Conservation (phyloP, 164 flowering plant species). For the Hamamelis virginiana region DNA sequence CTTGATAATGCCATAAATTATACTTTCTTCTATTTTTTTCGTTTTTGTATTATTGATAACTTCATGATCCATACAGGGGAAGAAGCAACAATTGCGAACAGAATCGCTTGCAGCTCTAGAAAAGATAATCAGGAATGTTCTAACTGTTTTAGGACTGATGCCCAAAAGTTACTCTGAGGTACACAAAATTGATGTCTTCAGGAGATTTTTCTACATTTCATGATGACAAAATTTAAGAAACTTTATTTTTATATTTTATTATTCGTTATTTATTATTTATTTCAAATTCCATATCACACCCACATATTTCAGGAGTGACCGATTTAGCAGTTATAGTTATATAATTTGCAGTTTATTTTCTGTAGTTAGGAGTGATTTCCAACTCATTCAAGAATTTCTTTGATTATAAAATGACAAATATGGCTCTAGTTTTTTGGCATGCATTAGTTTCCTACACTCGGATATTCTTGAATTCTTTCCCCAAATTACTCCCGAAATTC, state of each 20-base stretch:
- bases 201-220: not conserved
- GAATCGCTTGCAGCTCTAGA: conserved; percentile 77
- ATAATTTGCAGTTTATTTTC: not conserved
- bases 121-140: conserved; percentile 50
- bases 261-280: not conserved
- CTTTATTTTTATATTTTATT: not conserved
- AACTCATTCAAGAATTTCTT: not conserved
- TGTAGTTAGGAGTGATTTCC: not conserved
- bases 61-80: conserved; percentile 57
- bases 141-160: conserved; percentile 72
- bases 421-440: not conserved
- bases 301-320: not conserved
- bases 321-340: not conserved
- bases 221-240: not conserved
- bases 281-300: not conserved
- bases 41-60: not conserved
- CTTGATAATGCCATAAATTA: not conserved
- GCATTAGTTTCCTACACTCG: not conserved
- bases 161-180: conserved; percentile 84
- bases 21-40: not conserved
- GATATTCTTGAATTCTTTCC: not conserved
- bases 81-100: conserved; percentile 62
- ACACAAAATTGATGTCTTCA: conserved; percentile 5
- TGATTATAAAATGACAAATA: not conserved
- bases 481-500: not conserved